Evolutionary conservation across 2,329 filamentous ascomycete genomes (phyloP).

Genomic region (Clathrospora elynae): DNA sequence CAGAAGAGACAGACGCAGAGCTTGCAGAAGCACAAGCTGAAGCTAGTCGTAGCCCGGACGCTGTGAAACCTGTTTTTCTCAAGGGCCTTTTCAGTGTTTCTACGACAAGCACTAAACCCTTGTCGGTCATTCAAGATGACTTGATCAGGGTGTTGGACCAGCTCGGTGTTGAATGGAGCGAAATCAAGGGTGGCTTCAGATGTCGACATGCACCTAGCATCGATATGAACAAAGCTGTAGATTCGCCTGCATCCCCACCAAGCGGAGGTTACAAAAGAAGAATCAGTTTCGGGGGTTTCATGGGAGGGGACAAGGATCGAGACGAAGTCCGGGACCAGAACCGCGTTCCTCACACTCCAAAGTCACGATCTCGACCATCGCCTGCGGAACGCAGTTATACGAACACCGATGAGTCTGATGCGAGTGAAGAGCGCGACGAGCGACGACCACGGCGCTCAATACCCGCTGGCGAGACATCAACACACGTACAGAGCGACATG

Average conservation of each 20-base stretch:
- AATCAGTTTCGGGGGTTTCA: slow-evolving; percentile 81
- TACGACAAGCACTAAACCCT: slow-evolving; percentile 90
- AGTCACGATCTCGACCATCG: slow-evolving; percentile 51
- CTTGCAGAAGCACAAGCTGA: slow-evolving; percentile 60
- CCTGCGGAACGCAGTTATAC: slow-evolving; percentile 74
- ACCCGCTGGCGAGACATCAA: slow-evolving; percentile 84
- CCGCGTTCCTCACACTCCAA: slow-evolving; percentile 57
- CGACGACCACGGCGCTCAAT: slow-evolving; percentile 42
- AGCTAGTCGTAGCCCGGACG: slow-evolving; percentile 68
- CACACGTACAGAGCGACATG: slow-evolving; percentile 87
- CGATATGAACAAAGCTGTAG: slow-evolving; percentile 74
- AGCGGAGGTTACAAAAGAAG: slow-evolving; percentile 67
- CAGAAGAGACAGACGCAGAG: slow-evolving; percentile 88
- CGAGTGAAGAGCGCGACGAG: slow-evolving; percentile 63
- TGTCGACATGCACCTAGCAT: slow-evolving; percentile 90
- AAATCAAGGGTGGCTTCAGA: slow-evolving; percentile 92
- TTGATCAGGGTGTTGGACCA: slow-evolving; percentile 88
- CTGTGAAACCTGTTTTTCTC: slow-evolving; percentile 91
- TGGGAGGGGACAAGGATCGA: slow-evolving; percentile 59
- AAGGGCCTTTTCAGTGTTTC: slow-evolving; percentile 97
- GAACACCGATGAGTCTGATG: slow-evolving; percentile 84
- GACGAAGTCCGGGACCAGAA: slow-evolving; percentile 73
- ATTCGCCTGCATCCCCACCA: slow-evolving; percentile 52
- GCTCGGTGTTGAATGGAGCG: slow-evolving; percentile 85
- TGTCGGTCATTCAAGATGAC: slow-evolving; percentile 82